These are phyloP conservation scores for Globisporangium heterothallicum DNA, from an alignment of 352 stramenopile species.

Conservation along the genomic window DNA sequence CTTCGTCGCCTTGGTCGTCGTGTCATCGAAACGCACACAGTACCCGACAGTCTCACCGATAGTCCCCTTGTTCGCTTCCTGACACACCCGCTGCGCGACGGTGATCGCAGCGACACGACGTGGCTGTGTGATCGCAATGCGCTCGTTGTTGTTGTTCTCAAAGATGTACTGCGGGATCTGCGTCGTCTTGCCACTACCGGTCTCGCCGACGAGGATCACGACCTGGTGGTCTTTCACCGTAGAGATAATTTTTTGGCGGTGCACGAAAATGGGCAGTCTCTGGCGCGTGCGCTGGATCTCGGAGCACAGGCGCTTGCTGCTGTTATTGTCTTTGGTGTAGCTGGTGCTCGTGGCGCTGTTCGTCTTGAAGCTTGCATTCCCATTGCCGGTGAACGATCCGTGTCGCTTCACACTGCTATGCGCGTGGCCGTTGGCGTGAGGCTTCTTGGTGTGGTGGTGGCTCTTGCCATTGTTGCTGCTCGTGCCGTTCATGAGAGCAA, in stretches of 20 bases:
- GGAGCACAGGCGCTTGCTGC: constrained; percentile 11
- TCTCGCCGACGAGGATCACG: constrained; percentile 87
- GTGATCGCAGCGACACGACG: constrained; percentile 79
- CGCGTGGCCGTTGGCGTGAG: background rate
- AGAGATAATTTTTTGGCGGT: constrained; percentile 66
- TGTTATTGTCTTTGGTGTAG: background rate
- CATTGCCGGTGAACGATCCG: background rate
- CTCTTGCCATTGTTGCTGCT: constrained; percentile 6
- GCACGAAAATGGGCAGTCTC: constrained; percentile 66
- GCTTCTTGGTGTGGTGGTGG: constrained; percentile 1
- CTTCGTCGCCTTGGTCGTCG: constrained; percentile 75
- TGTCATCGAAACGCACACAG: constrained; percentile 93
- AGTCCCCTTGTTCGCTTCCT: constrained; percentile 44
- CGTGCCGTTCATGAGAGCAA: constrained; percentile 1
- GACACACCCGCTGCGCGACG: constrained; percentile 73
- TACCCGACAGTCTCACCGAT: constrained; percentile 85
- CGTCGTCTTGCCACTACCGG: constrained; percentile 89
- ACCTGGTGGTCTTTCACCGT: constrained; percentile 61
- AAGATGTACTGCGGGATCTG: constrained; percentile 88
- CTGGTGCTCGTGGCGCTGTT: constrained; percentile 6
- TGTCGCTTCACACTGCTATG: background rate
- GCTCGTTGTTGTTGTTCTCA: constrained; percentile 41
- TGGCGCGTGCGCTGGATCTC: constrained; percentile 59
- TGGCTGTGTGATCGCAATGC: constrained; percentile 80
- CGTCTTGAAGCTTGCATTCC: background rate